Evolutionary conservation across 2,329 filamentous ascomycete genomes (phyloP), one percentile per base, ranked within the genome.

Genomic region (Stemphylium lycopersici): DNA sequence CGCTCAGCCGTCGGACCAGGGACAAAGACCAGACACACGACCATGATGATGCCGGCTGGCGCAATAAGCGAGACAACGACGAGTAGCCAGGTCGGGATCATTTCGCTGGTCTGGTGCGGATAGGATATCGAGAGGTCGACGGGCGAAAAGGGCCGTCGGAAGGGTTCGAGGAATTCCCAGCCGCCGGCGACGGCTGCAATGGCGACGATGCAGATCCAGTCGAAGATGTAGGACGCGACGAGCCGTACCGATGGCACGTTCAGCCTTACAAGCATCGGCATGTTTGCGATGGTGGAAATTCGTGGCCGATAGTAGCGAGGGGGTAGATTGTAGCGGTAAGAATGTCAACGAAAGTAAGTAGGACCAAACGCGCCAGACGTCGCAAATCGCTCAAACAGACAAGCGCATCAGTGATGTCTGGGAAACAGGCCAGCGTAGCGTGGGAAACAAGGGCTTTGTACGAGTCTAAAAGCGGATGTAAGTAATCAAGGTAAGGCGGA

Each of bases 91-190:
- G 84, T 83, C 0, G 87, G 84, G 13, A 97, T 87, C 2, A 88
- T 91, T 67, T 96, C 90, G 18, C 88, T 70, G 11, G 83, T 79
- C 44, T 84, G 84, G 65, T 84, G 87, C 0, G 93, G 92, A 65
- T 89, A 96, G 15, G 90, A 90, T 67, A 97, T 96, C 57, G 85
- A 84, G 18, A 87, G 85, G 67, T 97, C 87, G 59, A 86, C 79
- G 6, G 91, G 82, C 31, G 85, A 87, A 73, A 95, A 93, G 0
- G 87, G 87, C 32, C 87, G 82, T 63, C 86, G 85, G 66, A 87
- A 90, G 0, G 90, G 89, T 0, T 81, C 79, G 46, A 87, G 76
- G 40, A 78, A 77, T 55, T 83, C 84, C 62, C 90, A 82, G 6
- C 81, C 80, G 51, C 78, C 83, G 51, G 87, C 87, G 33, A 89